Conservation (phyloP, 1,139 yeast species). For the Yamadazyma spencermartinsiae region DNA sequence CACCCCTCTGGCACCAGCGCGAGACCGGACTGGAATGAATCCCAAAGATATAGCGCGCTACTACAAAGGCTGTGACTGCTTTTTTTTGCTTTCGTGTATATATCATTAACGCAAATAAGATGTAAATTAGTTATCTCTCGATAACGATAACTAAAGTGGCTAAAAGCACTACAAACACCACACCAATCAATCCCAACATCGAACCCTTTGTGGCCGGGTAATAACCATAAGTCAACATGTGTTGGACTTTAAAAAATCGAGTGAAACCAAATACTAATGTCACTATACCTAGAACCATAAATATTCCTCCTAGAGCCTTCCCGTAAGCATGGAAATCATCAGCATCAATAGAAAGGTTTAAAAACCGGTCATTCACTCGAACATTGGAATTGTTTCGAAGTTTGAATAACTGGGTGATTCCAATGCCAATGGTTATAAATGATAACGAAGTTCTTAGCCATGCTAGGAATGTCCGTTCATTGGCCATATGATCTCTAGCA, state of each 20-base stretch:
- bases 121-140: slow-evolving; percentile 13
- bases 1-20: too few relatives aligned
- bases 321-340: slow-evolving; percentile 23
- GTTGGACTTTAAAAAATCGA: slow-evolving; percentile 39
- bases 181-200: slow-evolving; percentile 20
- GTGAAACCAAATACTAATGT: slow-evolving; percentile 34
- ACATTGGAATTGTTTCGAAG: slow-evolving; percentile 25
- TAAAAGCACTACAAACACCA: slow-evolving; percentile 23
- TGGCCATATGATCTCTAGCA: slow-evolving; percentile 62
- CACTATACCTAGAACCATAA: slow-evolving; percentile 36
- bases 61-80: too few relatives aligned
- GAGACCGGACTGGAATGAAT: too few relatives aligned
- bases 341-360: slow-evolving; percentile 10
- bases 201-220: slow-evolving; percentile 34
- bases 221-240: slow-evolving; percentile 23
- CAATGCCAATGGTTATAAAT: slow-evolving; percentile 44
- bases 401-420: slow-evolving; percentile 43
- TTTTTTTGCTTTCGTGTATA: too few relatives aligned
- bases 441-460: slow-evolving; percentile 65
- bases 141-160: slow-evolving; percentile 26
- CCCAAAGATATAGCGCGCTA: too few relatives aligned
- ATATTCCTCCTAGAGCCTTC: slow-evolving; percentile 37
- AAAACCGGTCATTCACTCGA: slow-evolving; percentile 15
- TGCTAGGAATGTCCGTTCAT: slow-evolving; percentile 76
- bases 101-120: too few relatives aligned